Percentiles rank a stretch among this genome's conserved stretches.
Evolutionary conservation across 371 early-diverging fungal species (phyloP).

Genomic region (Parasitella parasitica): DNA sequence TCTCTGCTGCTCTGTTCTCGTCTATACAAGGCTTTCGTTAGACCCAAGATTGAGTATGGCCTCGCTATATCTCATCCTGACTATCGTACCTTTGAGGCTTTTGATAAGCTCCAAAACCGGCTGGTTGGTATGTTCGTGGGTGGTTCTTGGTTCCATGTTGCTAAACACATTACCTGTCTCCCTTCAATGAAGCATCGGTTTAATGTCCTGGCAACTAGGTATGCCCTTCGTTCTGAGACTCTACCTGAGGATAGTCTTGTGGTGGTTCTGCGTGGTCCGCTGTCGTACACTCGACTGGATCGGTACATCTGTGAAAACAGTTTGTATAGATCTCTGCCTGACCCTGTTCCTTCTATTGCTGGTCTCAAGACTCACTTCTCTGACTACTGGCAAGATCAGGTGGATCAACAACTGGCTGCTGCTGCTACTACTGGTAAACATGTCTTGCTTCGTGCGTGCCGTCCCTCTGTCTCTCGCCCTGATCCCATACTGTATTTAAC

Average conservation of each 20-base stretch:
- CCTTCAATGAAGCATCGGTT: slow-evolving; percentile 1
- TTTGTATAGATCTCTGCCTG: neutral
- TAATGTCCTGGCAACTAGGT: neutral
- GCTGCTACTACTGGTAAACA: neutral
- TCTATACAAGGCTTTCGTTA: slow-evolving; percentile 2
- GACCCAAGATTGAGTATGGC: neutral
- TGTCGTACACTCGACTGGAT: neutral
- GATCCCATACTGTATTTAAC: neutral
- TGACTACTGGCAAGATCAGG: neutral
- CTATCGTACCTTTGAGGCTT: neutral
- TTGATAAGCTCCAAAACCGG: neutral
- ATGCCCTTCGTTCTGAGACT: neutral
- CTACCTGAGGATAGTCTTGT: neutral
- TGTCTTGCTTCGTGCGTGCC: neutral
- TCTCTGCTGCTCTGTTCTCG: neutral
- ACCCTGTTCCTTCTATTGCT: neutral
- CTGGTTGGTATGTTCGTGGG: neutral
- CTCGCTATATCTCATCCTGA: neutral
- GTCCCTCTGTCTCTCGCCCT: neutral
- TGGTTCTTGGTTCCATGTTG: slow-evolving; percentile 1
- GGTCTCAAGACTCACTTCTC: neutral
- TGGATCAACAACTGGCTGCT: neutral
- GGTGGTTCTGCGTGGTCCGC: neutral
- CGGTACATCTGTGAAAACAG: neutral
- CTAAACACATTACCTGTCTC: slow-evolving; percentile 2